Evolutionary conservation across 2,329 filamentous ascomycete genomes (phyloP), one percentile per base, ranked within the genome.

Genomic region (Alternaria metachromatica): DNA sequence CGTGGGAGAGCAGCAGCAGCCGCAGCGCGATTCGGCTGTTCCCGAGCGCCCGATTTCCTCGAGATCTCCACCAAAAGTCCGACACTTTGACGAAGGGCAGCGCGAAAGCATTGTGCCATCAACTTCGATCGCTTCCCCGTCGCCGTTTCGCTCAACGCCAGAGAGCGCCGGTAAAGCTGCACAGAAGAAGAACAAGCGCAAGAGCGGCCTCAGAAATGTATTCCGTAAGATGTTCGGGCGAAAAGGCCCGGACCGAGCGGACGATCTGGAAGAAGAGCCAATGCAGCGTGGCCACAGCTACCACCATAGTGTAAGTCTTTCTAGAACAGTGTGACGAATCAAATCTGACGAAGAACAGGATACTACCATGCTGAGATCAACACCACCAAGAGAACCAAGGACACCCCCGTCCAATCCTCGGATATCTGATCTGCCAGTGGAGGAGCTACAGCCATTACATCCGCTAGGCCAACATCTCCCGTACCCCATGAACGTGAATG

Each of bases 401-500:
- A 71, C 67, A 30, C 37, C 45, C 26, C 62, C 60, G 8, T 67
- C 58, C 26, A 66, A 69, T 13, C 67, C 72, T 30, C 73, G 77
- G n/a, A 78, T 80, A 59, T 80, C 78, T 5, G 73, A 78, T 51
- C 54, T 80, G n/a, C 70, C 74, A 7, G 71, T 79, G 23, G 65
- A 73, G 58, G 76, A 78, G 60, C 59, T 75, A 46, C 51, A 73
- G 55, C 76, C 77, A 33, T 69, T 79, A 59, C 77, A 80, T 61
- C 78, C 78, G 9, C 64, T 79, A 11, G 76, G 74, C 26, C 72
- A 74, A 48, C 77, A 79, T 46, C 72, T 81, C 9, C 79, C 79
- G 1, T 81, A 79, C 55, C 79, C 79, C 2, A 81, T 81, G 79
- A 81, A 81, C 49, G 77, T 81, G 46, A 81, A 81, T 58, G 78